Evolutionary conservation across 2,329 filamentous ascomycete species (phyloP), one percentile per base, ranked within the genome.

Genomic region (Diaporthe vaccinii): DNA sequence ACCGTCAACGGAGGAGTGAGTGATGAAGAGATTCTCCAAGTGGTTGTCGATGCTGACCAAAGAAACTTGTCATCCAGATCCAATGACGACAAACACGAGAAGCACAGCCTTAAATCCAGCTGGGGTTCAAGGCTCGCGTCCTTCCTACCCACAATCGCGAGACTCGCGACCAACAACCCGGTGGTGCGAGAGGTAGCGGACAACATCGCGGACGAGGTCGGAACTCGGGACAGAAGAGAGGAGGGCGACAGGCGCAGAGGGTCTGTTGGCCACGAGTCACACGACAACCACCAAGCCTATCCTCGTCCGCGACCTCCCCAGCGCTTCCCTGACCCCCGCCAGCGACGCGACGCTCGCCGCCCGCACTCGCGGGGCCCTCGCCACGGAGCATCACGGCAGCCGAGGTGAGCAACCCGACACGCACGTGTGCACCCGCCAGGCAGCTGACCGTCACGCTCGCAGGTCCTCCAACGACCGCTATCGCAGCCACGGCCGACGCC

Each of bases 141-240:
- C 20, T 65, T 73, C 46, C 25, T 73, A 4, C 70, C 70, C 17
- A 65, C 70, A 28, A 73, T 73, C 34, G 58, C 49, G 70, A 73
- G 58, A 34, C 70, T 73, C 17, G 36, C 70, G 22, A 73, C 70
- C 10, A 65, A 73, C 36, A 73, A 65, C 25, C 46, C 58, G 28
- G 70, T 65, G 46, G 70, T 62, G 34, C 58, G 34, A 44, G 70
- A 62, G 70, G n/a, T 73, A 44, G 70, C 70, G 7, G 58, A 73
- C 49, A 20, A 46, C 14, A 39, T 73, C 58, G 58, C 70, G 34
- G 46, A 46, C 25, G 58, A 22, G 46, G 58, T 73, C 34, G 57
- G 57, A 8, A 39, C 22, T 10, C 34, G 46, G 20, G 58, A 73
- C 15, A 62, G 46, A 14, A 49, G 70, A 39, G 28, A 39, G 31